These are phyloP conservation scores for Acacia confusa DNA, from an alignment of 306 rosid species.

Conservation along the genomic window DNA sequence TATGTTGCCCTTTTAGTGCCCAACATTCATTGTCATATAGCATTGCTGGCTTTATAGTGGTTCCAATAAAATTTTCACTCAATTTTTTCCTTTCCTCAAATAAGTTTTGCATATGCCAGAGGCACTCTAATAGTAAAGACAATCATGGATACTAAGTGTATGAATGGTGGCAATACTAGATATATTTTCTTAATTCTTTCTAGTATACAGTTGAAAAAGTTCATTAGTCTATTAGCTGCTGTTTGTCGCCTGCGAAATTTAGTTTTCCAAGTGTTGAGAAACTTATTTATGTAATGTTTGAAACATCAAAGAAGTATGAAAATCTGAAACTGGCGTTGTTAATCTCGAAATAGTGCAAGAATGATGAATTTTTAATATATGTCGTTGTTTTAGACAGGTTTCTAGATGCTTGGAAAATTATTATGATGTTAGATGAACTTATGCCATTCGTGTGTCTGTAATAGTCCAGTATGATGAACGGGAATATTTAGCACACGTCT, in stretches of 20 bases:
- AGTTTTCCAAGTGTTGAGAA: neutral
- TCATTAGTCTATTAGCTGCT: neutral
- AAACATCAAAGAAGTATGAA: neutral
- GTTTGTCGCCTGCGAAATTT: neutral
- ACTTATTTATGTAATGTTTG: neutral
- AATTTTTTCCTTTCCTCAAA: too few species aligned
- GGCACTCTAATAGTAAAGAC: neutral
- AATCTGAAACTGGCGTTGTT: neutral
- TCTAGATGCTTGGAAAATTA: neutral
- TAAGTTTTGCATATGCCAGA: too few species aligned
- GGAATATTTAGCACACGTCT: constrained; percentile 2
- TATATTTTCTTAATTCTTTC: neutral
- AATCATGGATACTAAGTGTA: neutral
- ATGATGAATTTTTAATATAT: neutral
- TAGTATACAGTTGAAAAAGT: neutral
- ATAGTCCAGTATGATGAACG: constrained; percentile 8
- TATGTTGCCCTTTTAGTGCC: too few species aligned
- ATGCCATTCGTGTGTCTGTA: neutral
- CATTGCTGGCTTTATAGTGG: too few species aligned
- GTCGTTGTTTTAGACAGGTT: neutral
- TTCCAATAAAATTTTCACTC: too few species aligned
- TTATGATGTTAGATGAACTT: constrained; percentile 16
- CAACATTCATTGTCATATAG: too few species aligned
- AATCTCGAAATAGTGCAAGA: neutral
- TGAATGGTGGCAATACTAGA: too few species aligned